These are phyloP conservation scores for Claviceps spartinae DNA, from an alignment of 2,329 filamentous ascomycete species.

Conservation along the genomic window DNA sequence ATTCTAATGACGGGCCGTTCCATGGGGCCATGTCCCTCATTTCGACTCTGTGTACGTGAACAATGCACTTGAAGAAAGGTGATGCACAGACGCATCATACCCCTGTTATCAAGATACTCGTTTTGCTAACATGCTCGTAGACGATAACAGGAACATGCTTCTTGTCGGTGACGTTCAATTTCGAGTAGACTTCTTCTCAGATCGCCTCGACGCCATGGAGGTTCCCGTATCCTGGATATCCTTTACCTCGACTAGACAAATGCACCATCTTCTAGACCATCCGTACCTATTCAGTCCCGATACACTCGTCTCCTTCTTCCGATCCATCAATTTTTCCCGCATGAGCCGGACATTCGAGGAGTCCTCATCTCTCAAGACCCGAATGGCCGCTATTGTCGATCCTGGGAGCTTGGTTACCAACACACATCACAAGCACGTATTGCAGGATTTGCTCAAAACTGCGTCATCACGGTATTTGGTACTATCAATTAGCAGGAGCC, in stretches of 20 bases:
- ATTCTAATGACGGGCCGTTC: constrained; percentile 56
- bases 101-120: no score
- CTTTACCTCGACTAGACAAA: constrained; percentile 46
- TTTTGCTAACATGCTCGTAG: constrained; percentile 22
- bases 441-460: constrained; percentile 50
- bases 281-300: constrained; percentile 66
- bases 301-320: constrained; percentile 69
- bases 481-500: constrained; percentile 51
- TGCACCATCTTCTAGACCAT: constrained; percentile 63
- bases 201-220: constrained; percentile 59
- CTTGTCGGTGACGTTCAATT: constrained; percentile 58
- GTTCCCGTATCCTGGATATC: constrained; percentile 61
- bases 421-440: constrained; percentile 42
- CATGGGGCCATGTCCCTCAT: constrained; percentile 68
- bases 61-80: not conserved
- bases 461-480: constrained; percentile 60
- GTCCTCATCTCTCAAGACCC: constrained; percentile 42
- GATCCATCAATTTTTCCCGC: constrained; percentile 70
- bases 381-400: constrained; percentile 42
- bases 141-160: constrained; percentile 48
- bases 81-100: no score
- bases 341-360: constrained; percentile 75
- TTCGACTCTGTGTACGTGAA: constrained; percentile 52
- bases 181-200: constrained; percentile 59
- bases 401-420: constrained; percentile 42